These are phyloP conservation scores for Simmondsia chinensis DNA, from an alignment of 148 eudicot species.

Conservation along the genomic window DNA sequence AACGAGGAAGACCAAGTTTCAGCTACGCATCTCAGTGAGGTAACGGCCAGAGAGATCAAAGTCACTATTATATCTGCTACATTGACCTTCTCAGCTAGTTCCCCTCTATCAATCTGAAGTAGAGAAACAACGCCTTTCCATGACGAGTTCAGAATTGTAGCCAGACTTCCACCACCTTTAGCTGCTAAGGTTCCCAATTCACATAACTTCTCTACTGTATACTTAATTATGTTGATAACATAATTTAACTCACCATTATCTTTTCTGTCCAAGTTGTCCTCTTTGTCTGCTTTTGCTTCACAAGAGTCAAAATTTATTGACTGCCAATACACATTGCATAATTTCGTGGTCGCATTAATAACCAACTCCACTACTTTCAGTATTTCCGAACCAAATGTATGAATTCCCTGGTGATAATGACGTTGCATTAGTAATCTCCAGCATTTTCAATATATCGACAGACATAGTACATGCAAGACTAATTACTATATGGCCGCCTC, in stretches of 20 bases:
- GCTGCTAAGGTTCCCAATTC: conserved; percentile 82
- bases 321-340: conserved; percentile 58
- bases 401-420: conserved; percentile 42
- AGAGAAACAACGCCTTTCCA: conserved; percentile 94
- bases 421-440: conserved; percentile 15
- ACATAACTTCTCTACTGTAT: conserved; percentile 52
- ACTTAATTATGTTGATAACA: conserved; percentile 39
- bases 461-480: too few relatives aligned
- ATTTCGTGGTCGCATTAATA: conserved; percentile 55
- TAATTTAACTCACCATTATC: conserved; percentile 27
- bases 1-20: conserved; percentile 56
- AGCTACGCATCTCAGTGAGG: conserved; percentile 62
- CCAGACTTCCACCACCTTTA: conserved; percentile 80
- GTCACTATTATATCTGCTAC: conserved; percentile 43
- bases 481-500: too few relatives aligned
- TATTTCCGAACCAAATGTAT: conserved; percentile 44
- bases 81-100: conserved; percentile 54
- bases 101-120: conserved; percentile 80
- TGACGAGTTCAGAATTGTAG: conserved; percentile 62
- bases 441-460: conserved; percentile 1
- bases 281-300: conserved; percentile 20
- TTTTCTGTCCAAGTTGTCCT: conserved; percentile 16
- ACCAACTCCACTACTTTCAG: conserved; percentile 43
- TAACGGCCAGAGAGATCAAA: conserved; percentile 63
- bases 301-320: conserved; percentile 43